Percentiles rank a stretch among this genome's conserved stretches.
Evolutionary conservation across 2,329 filamentous ascomycete genomes (phyloP).

Genomic region (Aspergillus terreus): DNA sequence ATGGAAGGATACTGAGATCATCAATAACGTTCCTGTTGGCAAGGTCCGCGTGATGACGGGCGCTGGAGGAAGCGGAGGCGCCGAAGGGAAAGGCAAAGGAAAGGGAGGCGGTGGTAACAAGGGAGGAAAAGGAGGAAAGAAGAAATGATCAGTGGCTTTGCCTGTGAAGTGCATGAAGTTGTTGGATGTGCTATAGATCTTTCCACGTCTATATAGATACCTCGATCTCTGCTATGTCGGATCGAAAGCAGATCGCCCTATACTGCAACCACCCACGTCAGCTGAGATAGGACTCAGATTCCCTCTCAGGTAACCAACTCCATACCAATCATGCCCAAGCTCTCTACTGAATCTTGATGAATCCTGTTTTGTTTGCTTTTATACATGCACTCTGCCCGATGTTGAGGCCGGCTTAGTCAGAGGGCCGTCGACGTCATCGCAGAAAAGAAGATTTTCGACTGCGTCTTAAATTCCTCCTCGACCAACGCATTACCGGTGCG

Average conservation of each 20-base stretch:
- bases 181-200: too few relatives aligned
- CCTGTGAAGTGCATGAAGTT: background rate
- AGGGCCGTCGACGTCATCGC: slow-evolving; percentile 5
- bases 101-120: slow-evolving; percentile 24
- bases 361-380: background rate
- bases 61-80: slow-evolving; percentile 43
- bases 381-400: background rate
- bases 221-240: too few relatives aligned
- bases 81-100: slow-evolving; percentile 37
- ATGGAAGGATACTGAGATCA: slow-evolving; percentile 76
- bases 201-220: too few relatives aligned
- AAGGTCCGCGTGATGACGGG: slow-evolving; percentile 77
- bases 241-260: too few relatives aligned
- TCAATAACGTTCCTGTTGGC: slow-evolving; percentile 74
- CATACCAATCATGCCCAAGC: too few relatives aligned
- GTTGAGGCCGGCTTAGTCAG: slow-evolving; percentile 7
- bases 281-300: too few relatives aligned
- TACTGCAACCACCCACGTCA: too few relatives aligned
- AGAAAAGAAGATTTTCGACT: slow-evolving; percentile 4
- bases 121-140: slow-evolving; percentile 38
- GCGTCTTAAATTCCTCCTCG: background rate
- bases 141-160: slow-evolving; percentile 26
- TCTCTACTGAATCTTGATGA: background rate
- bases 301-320: too few relatives aligned
- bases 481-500: background rate